Evolutionary conservation across 2,329 filamentous ascomycete species (phyloP).

Genomic region (Aureobasidium uvarum): DNA sequence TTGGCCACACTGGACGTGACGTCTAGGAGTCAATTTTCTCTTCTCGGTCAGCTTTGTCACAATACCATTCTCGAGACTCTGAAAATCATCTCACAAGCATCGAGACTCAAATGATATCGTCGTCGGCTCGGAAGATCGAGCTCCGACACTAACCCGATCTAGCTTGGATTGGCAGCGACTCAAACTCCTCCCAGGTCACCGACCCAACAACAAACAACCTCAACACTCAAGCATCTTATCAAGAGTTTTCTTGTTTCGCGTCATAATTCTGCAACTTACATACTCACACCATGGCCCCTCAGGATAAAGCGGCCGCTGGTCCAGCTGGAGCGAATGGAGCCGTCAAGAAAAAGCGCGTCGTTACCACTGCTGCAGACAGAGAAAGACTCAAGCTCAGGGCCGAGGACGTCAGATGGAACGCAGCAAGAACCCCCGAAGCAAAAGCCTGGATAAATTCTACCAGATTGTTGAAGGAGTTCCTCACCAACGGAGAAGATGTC

Average conservation of each 20-base stretch:
- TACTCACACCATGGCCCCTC: neutral
- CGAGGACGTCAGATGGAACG: conserved; percentile 6
- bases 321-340: conserved; percentile 1
- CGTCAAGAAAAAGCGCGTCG: conserved; percentile 11
- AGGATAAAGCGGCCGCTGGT: neutral
- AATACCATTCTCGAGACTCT: too few relatives aligned
- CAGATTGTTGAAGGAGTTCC: conserved; percentile 2
- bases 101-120: neutral
- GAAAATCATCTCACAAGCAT: too few relatives aligned
- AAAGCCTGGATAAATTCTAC: conserved; percentile 23
- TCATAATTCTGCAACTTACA: neutral
- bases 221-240: neutral
- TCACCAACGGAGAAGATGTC: neutral
- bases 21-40: too few relatives aligned
- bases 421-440: conserved; percentile 18
- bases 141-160: neutral
- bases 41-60: too few relatives aligned
- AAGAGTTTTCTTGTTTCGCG: neutral
- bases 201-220: conserved; percentile 6
- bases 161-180: neutral
- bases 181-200: conserved; percentile 17
- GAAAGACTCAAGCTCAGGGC: conserved; percentile 7
- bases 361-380: conserved; percentile 20
- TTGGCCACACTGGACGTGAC: too few relatives aligned
- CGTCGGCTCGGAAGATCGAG: neutral